Percentiles rank a stretch among this genome's conserved stretches.
phyloP scores from a whole-genome alignment of 768 basidiomycete species.

The Mycena vitilis region DNA sequence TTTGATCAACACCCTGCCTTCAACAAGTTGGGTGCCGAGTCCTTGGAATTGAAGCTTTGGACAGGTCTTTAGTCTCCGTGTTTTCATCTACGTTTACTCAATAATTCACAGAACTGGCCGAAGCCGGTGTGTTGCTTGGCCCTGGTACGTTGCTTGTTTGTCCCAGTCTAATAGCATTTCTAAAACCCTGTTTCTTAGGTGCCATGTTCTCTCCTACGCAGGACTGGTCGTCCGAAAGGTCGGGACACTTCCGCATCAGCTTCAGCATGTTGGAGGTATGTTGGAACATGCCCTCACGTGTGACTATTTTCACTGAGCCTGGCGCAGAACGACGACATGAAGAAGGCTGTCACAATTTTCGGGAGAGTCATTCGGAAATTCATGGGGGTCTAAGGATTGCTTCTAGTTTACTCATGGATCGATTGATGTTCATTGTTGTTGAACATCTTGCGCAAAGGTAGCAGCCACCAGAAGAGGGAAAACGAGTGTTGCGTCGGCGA shows the following conservation, averaged over 20 bases:
- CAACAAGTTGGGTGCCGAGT: conserved; percentile 49
- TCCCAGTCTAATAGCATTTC: not conserved
- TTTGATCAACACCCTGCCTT: conserved; percentile 66
- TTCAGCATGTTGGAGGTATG: conserved; percentile 67
- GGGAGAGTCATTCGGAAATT: conserved; percentile 57
- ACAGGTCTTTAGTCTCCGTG: conserved; percentile 27
- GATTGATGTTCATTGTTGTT: conserved; percentile 12
- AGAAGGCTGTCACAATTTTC: conserved; percentile 61
- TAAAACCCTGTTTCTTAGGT: conserved; percentile 39
- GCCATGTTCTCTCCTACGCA: conserved; percentile 54
- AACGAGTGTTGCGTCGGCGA: conserved; percentile 96
- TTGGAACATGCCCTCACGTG: not conserved
- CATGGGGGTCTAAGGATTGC: conserved; percentile 38
- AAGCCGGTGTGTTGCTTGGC: conserved; percentile 70
- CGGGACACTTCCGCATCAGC: conserved; percentile 68
- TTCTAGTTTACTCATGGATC: conserved; percentile 8
- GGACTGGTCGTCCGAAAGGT: conserved; percentile 28
- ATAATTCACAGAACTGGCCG: conserved; percentile 55
- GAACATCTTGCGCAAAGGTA: conserved; percentile 77
- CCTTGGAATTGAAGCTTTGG: conserved; percentile 71
- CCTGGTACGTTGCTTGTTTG: conserved; percentile 60
- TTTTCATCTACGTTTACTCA: not conserved
- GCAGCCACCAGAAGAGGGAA: conserved; percentile 96
- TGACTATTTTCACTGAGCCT: not conserved
- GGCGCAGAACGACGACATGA: conserved; percentile 51